Percentiles rank a stretch among this genome's conserved stretches.
Evolutionary conservation across 2,329 filamentous ascomycete genomes (phyloP).

Genomic region (Verticillium nubilum): DNA sequence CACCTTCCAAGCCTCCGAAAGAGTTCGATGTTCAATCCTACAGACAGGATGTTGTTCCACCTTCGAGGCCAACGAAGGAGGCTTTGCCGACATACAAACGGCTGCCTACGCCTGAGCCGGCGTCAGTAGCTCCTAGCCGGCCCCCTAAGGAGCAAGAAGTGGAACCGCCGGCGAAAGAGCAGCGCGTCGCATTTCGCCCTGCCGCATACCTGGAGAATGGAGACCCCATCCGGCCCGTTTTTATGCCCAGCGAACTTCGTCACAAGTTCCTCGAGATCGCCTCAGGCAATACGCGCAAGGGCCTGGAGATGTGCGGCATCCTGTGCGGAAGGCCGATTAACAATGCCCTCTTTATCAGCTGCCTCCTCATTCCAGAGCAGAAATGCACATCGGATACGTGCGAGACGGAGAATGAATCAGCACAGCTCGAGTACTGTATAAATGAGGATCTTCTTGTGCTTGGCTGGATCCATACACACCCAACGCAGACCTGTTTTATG

Average conservation of each 20-base stretch:
- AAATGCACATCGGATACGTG: constrained; percentile 88
- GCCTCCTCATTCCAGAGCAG: constrained; percentile 86
- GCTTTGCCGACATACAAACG: constrained; percentile 4
- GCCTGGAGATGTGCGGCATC: constrained; percentile 93
- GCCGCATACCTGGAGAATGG: constrained; percentile 88
- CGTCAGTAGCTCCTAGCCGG: constrained; percentile 18
- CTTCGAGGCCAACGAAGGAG: constrained; percentile 7
- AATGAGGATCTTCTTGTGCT: constrained; percentile 77
- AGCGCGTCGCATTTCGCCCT: constrained; percentile 72
- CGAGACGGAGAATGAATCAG: constrained; percentile 82
- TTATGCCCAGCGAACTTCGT: constrained; percentile 74
- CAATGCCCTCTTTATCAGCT: constrained; percentile 87
- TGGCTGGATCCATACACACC: constrained; percentile 98
- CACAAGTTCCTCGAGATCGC: constrained; percentile 70
- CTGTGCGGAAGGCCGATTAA: constrained; percentile 86
- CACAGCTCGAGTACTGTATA: constrained; percentile 85
- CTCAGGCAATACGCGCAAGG: constrained; percentile 67
- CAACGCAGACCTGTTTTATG: constrained; percentile 96
- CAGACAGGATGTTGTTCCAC: neutral
- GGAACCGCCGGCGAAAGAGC: constrained; percentile 33
- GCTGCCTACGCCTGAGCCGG: neutral
- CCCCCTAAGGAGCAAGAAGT: constrained; percentile 29
- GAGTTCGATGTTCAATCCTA: constrained; percentile 11
- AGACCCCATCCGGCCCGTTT: constrained; percentile 77
- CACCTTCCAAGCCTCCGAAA: constrained; percentile 27